Percentiles rank a stretch among this genome's conserved stretches.
Evolutionary conservation across 495 filamentous ascomycete genomes (phyloP).

Genomic region (Lasiosphaeriaceae sp.): DNA sequence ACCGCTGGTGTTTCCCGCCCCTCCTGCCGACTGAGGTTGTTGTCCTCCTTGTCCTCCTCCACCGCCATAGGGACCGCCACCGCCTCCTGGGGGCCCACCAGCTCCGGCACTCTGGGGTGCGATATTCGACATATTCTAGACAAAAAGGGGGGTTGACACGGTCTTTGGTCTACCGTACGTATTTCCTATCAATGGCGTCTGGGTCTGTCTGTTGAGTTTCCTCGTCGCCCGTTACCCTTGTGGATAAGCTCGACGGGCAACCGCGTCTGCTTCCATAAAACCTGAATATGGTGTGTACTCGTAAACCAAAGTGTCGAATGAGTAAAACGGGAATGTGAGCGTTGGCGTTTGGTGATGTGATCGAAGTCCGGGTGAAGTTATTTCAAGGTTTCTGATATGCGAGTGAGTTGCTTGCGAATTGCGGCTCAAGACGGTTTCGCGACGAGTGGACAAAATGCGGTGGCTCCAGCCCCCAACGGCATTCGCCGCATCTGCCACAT

Average conservation of each 20-base stretch:
- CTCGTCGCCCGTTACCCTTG: no score
- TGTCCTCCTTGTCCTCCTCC: no score
- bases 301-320: no score
- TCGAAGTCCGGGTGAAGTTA: background rate
- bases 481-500: background rate
- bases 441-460: background rate
- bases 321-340: no score
- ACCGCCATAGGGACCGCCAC: constrained; percentile 13
- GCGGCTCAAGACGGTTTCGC: background rate
- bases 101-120: constrained; percentile 9
- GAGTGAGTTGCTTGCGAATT: background rate
- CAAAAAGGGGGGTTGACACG: background rate
- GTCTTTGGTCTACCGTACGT: no score
- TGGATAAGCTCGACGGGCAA: no score
- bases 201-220: background rate
- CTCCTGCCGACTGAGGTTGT: constrained; percentile 26
- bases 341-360: background rate
- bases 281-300: background rate
- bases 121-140: constrained; percentile 14
- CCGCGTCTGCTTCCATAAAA: background rate
- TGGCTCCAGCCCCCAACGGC: background rate
- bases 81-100: constrained; percentile 7
- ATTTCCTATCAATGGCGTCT: no score
- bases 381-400: background rate
- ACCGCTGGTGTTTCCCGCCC: constrained; percentile 14